Evolutionary conservation across 1,284 basidiomycete species (phyloP), one percentile per base, ranked within the genome.

Genomic region (Trichosporon sp.): DNA sequence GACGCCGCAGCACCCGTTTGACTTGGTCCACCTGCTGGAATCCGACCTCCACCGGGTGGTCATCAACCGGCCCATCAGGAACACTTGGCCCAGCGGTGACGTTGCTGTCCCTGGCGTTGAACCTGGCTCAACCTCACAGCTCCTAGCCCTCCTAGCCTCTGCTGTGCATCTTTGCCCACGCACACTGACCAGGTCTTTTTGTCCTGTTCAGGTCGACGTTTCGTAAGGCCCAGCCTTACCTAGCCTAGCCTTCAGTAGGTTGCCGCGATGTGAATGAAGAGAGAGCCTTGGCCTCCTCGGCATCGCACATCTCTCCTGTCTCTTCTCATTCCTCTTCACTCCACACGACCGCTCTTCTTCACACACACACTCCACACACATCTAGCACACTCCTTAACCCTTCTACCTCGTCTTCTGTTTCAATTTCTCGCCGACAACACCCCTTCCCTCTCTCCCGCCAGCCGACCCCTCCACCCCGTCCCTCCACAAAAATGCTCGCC

Each of bases 401-500:
- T 51, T 51, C 48, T 19, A 19, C n/a, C 19, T 26, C 19, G 51
- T 54, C 51, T 19, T 54, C 8, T 26, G 51, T 26, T 54, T 26
- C 2, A 54, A 4, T 54, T 54, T 54, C 51, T 54, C 16, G n/a
- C 51, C 51, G 51, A 54, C 51, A 54, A 19, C n/a, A 19, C 21
- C 11, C 32, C 2, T 37, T 10, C 46, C 46, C 51, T 21, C 2
- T 51, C 12, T 16, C 14, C 54, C 32, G 48, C 2, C 48, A 46
- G 38, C 61, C 19, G 43, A 31, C 48, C 19, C 38, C 64, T n/a
- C 32, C 26, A 12, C 48, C 67, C 7, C 26, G 16, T 38, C 67
- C 1, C 32, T 46, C 66, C 43, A 14, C 35, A 21, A 63, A 31
- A 43, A 72, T 76, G 72, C 67, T 74, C 59, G 68, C 75, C 35